These are phyloP conservation scores for Plasmodium knowlesi DNA, from an alignment of 169 alveolate species.

Conservation along the genomic window DNA sequence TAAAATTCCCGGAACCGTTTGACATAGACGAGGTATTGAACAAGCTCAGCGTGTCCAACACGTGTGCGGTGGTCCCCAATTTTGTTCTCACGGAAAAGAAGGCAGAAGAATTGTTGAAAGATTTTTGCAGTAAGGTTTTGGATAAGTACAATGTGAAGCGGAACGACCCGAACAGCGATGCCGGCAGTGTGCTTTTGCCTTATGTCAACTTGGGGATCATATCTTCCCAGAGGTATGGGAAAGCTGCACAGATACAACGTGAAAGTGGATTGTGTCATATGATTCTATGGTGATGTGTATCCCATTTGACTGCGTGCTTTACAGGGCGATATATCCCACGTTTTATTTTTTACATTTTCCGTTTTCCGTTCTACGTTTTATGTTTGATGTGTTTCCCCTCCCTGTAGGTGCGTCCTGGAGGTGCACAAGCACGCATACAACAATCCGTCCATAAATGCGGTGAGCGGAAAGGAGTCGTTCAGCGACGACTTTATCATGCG, in stretches of 20 bases:
- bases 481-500: conserved; percentile 63
- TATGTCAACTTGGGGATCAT: conserved; percentile 45
- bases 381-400: not conserved
- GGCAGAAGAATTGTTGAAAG: conserved; percentile 21
- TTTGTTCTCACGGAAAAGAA: conserved; percentile 44
- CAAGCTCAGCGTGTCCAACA: conserved; percentile 19
- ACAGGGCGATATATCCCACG: not conserved
- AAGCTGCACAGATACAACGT: not conserved
- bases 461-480: conserved; percentile 34
- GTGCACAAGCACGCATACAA: conserved; percentile 24
- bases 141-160: conserved; percentile 35
- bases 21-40: conserved; percentile 9
- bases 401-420: conserved; percentile 37
- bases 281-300: not conserved
- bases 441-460: conserved; percentile 8
- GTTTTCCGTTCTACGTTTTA: not conserved
- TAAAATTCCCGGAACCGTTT: conserved; percentile 54
- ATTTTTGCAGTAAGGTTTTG: conserved; percentile 21
- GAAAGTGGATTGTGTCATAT: not conserved
- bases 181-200: not conserved
- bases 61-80: conserved; percentile 14
- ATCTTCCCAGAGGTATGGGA: conserved; percentile 35
- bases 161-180: conserved; percentile 51
- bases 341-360: not conserved
- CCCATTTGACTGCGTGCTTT: not conserved